Evolutionary conservation across 2,329 filamentous ascomycete species (phyloP), one percentile per base, ranked within the genome.

Genomic region (Verruconis gallopava): DNA sequence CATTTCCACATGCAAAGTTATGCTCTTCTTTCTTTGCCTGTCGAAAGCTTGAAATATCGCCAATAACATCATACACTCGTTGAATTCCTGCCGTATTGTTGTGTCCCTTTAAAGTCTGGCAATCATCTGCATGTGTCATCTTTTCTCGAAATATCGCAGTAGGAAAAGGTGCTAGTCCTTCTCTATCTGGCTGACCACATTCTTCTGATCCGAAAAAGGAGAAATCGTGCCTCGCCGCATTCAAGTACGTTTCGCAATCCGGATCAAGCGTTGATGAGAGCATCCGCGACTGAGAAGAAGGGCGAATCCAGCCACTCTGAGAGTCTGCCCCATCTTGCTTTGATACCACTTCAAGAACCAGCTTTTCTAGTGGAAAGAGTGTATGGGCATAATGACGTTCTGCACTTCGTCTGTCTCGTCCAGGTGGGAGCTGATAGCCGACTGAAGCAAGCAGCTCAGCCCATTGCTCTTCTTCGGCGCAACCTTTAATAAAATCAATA

Each of bases 341-440:
- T 1, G 63, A 59, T 6, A 60, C 63, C 40, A 74, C 63, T 49
- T 79, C 75, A 0, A 79, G 59, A 1, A 77, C 63, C 15, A 79
- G 60, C n/a, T 65, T 64, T 25, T 62, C 61, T 13, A 78, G 56
- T 1, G 69, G 69, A 49, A 79, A 78, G 2, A 73, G 59, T 21
- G 64, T 65, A 20, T 66, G 58, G 2, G 69, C 65, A 17, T 66
- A 63, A 45, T 70, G 63, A 34, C 61, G 57, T 48, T 71, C 66
- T 6, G 70, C 66, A 30, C 60, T 56, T 5, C 61, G 58, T 5
- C 71, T 66, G 46, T 63, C 64, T 36, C 67, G 63, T 2, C 73
- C 73, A 2, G 73, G 73, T n/a, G 73, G 72, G 2, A 77, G 59
- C 1, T 68, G 66, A 49, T 77, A 78, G 40, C 74, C 71, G n/a